These are phyloP conservation scores for Stephania yunnanensis DNA, from an alignment of 164 flowering plant genomes.

Conservation along the genomic window DNA sequence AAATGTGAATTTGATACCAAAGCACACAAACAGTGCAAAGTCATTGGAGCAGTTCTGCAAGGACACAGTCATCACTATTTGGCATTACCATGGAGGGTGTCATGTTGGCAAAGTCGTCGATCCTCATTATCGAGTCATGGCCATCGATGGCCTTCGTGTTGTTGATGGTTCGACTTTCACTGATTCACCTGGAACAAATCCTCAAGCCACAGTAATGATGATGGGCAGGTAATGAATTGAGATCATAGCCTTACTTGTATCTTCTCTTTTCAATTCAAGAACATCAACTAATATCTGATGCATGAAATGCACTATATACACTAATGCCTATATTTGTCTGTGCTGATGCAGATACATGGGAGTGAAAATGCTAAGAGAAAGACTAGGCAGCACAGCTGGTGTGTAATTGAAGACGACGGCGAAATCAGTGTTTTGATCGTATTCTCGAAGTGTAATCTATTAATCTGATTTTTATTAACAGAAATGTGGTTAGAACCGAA, in stretches of 20 bases:
- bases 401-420: conserved; percentile 30
- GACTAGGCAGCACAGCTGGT: conserved; percentile 59
- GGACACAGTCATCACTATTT: conserved; percentile 82
- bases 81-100: conserved; percentile 95
- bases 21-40: conserved; percentile 54
- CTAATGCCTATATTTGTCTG: neutral
- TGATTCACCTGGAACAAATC: conserved; percentile 81
- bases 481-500: neutral
- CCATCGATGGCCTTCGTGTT: conserved; percentile 51
- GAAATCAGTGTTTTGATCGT: neutral
- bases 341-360: conserved; percentile 80
- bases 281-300: neutral
- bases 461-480: neutral
- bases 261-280: neutral
- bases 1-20: conserved; percentile 77
- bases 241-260: neutral
- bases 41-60: conserved; percentile 72
- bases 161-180: conserved; percentile 63
- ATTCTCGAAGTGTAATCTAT: neutral
- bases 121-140: conserved; percentile 45
- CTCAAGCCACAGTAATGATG: conserved; percentile 90
- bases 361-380: conserved; percentile 64
- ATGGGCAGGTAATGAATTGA: conserved; percentile 59
- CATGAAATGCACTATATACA: neutral
- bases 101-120: conserved; percentile 65